These are phyloP conservation scores for Plantago ovata DNA, from an alignment of 257 asterid species.

Conservation along the genomic window DNA sequence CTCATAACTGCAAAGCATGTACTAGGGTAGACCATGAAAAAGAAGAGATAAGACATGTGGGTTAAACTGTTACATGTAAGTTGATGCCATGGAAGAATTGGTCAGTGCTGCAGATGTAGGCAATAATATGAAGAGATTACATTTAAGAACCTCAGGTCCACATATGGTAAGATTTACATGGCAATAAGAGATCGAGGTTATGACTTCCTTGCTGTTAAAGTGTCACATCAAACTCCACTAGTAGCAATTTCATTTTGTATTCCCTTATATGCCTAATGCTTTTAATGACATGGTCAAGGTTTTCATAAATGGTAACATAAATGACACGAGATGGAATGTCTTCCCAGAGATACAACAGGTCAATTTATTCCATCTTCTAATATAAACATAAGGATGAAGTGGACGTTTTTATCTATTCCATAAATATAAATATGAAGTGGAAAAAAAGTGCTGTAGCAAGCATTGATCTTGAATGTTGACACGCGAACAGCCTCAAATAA, in stretches of 20 bases:
- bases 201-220: neutral
- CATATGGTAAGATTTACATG: neutral
- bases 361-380: too few species aligned
- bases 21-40: slow-evolving; percentile 1
- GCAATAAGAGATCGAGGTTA: neutral
- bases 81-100: too few species aligned
- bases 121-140: neutral
- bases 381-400: too few species aligned
- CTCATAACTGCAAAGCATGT: slow-evolving; percentile 10
- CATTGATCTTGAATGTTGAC: neutral
- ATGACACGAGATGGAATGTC: neutral
- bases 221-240: neutral
- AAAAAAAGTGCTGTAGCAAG: neutral
- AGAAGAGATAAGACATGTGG: neutral
- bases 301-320: neutral
- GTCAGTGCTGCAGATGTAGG: too few species aligned
- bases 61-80: too few species aligned
- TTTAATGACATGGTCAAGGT: slow-evolving; percentile 6
- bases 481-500: too few species aligned
- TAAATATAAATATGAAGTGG: slow-evolving; percentile 1
- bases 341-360: neutral
- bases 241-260: neutral
- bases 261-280: neutral
- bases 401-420: neutral
- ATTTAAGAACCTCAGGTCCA: slow-evolving; percentile 8